Conservation (phyloP, 2,329 filamentous ascomycete genomes). For the Fonsecaea pedrosoi region DNA sequence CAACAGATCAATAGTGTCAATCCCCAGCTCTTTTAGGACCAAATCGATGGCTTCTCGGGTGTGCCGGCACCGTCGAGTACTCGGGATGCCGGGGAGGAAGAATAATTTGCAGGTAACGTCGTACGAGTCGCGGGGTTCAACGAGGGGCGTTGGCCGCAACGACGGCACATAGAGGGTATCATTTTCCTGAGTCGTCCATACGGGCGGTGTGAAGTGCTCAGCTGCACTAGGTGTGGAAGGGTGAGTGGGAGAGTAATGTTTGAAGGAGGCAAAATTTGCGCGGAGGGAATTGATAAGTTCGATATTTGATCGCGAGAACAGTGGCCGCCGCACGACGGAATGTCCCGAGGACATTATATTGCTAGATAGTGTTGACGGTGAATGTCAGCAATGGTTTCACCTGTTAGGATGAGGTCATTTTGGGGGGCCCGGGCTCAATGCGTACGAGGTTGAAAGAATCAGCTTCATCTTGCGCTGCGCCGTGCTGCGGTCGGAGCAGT, state of each 20-base stretch:
- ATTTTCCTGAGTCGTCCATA: conserved; percentile 72
- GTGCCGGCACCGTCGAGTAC: conserved; percentile 70
- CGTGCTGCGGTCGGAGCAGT: neutral
- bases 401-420: neutral
- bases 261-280: conserved; percentile 77
- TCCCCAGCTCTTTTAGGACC: conserved; percentile 79
- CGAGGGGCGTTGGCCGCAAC: conserved; percentile 73
- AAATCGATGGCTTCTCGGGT: conserved; percentile 78
- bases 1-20: conserved; percentile 79
- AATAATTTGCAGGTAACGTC: conserved; percentile 97
- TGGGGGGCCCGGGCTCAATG: conserved; percentile 33
- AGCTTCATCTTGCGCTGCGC: conserved; percentile 70
- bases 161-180: conserved; percentile 76
- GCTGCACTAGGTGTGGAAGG: conserved; percentile 11
- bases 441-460: conserved; percentile 84
- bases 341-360: conserved; percentile 87
- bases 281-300: conserved; percentile 89
- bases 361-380: conserved; percentile 48
- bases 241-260: conserved; percentile 54
- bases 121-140: conserved; percentile 83
- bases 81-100: conserved; percentile 76
- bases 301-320: conserved; percentile 83
- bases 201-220: conserved; percentile 40
- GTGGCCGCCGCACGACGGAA: conserved; percentile 80
- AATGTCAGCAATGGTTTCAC: conserved; percentile 26